These are phyloP conservation scores for Cerioporus squamosus DNA, from an alignment of 1,284 basidiomycete genomes.

Conservation along the genomic window DNA sequence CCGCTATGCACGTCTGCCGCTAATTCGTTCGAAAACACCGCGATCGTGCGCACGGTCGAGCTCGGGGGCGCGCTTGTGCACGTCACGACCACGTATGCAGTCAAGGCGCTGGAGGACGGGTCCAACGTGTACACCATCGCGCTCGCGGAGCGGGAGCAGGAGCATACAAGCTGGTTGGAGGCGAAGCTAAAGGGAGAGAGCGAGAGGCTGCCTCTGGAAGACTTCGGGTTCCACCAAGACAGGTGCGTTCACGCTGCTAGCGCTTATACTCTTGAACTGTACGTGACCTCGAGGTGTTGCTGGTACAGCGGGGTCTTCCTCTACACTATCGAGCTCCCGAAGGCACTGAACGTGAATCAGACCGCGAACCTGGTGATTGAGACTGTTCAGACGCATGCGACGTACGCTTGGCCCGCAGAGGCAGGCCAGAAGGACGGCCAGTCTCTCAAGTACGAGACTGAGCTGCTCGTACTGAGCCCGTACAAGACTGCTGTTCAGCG, in stretches of 20 bases:
- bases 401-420: conserved; percentile 74
- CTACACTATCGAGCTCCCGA: conserved; percentile 49
- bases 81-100: conserved; percentile 86
- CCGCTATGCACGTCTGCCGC: conserved; percentile 39
- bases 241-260: conserved; percentile 46
- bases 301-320: conserved; percentile 40
- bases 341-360: conserved; percentile 52
- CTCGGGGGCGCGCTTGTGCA: conserved; percentile 86
- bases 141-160: conserved; percentile 64
- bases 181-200: conserved; percentile 76
- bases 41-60: conserved; percentile 85
- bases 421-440: conserved; percentile 84
- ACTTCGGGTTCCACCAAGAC: conserved; percentile 51
- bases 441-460: conserved; percentile 76
- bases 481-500: conserved; percentile 84
- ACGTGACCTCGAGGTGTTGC: background rate
- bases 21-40: conserved; percentile 82
- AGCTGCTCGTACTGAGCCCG: conserved; percentile 80
- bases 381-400: conserved; percentile 76
- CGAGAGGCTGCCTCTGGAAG: conserved; percentile 56
- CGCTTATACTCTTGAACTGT: background rate
- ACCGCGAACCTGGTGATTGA: conserved; percentile 79
- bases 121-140: conserved; percentile 74
- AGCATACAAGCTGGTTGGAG: conserved; percentile 79
- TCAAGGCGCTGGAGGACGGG: conserved; percentile 70